phyloP scores from a whole-genome alignment of 1,284 basidiomycete species.

The Tremellales sp. region DNA sequence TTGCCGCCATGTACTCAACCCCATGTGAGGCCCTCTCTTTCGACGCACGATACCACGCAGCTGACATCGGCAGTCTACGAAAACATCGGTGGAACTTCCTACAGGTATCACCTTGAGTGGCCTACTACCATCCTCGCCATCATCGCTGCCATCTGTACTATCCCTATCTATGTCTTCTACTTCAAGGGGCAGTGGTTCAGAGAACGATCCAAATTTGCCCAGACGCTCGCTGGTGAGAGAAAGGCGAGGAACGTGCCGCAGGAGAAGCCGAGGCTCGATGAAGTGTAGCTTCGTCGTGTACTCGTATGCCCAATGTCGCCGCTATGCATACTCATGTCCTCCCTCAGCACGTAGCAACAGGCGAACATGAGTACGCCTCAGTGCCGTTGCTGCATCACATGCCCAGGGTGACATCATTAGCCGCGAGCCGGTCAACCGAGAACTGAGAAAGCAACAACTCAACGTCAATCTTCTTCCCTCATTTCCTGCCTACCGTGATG shows the following conservation, averaged over 20 bases:
- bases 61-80: conserved; percentile 29
- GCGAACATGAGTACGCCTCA: too few species aligned
- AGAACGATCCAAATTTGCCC: conserved; percentile 45
- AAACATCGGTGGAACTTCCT: conserved; percentile 25
- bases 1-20: conserved; percentile 47
- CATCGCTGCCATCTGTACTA: conserved; percentile 44
- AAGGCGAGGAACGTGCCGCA: conserved; percentile 11
- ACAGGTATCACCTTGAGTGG: conserved; percentile 40
- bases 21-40: conserved; percentile 24
- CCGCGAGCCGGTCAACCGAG: too few species aligned
- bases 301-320: too few species aligned
- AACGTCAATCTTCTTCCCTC: too few species aligned
- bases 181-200: conserved; percentile 45
- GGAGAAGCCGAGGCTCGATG: background rate
- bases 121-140: conserved; percentile 47
- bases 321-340: too few species aligned
- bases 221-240: conserved; percentile 29
- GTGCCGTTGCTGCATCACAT: too few species aligned
- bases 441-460: too few species aligned
- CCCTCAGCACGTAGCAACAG: too few species aligned
- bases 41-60: background rate
- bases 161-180: conserved; percentile 51
- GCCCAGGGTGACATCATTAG: too few species aligned
- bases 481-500: too few species aligned
- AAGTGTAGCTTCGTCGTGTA: too few species aligned